Evolutionary conservation across 139 green algal genomes (phyloP), one percentile per base, ranked within the genome.

Genomic region (Chlorella ohadii): DNA sequence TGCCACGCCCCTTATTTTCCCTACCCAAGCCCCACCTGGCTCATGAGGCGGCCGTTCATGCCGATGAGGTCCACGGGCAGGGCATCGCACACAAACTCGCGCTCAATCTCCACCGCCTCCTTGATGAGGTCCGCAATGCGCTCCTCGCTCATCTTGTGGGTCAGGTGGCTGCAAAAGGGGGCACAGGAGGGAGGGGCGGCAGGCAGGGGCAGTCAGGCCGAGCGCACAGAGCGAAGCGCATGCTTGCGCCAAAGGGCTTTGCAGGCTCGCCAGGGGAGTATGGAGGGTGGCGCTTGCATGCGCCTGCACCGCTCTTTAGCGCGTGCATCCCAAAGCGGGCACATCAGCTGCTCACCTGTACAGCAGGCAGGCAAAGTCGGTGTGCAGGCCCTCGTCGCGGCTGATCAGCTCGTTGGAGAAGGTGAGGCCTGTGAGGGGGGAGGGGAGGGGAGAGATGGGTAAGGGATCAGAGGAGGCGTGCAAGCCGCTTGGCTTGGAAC

Each of bases 71-170:
- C 92, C 25, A 95, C 92, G 3, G 95, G 95, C 47, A 98, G 86
- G 4, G 96, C 91, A 5, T 99, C 96, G 72, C 89, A 96, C 19
- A 99, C 86, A 84, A 99, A 99, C 89, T 98, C 95, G 84, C 94
- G 91, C 91, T 99, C 97, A 70, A 99, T 98, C 15, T 85, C 86
- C 16, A 99, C 97, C 4, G 97, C 97, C 61, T 98, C 93, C 0
- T 28, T 84, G 36, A 99, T 91, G 85, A 99, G 99, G 36, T 93
- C 87, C 1, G 81, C 34, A 1, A 98, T 72, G 19, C 86, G 87
- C 76, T 92, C 80, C 47, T 91, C 51, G 25, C 76, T 36, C n/a
- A 98, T 89, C 87, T 96, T 92, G 73, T 95, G 92, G 47, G 96
- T 90, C 59, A 99, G 89, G 74, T 97, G 87, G 68, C 92, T 96